phyloP scores from a whole-genome alignment of 1,284 basidiomycete species.

The Hemileia vastatrix region DNA sequence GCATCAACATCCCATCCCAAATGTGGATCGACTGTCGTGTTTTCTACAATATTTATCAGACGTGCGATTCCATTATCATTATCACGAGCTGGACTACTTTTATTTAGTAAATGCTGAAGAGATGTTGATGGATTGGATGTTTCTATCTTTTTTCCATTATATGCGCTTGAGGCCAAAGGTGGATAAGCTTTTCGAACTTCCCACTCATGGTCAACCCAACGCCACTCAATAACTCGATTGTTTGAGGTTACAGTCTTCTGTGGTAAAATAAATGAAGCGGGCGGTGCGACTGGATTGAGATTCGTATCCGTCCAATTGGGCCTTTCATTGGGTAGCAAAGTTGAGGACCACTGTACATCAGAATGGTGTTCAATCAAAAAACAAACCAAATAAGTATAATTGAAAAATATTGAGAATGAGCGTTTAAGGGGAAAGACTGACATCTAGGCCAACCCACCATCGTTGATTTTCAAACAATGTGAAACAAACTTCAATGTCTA shows the following conservation, averaged over 20 bases:
- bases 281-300: constrained; percentile 40
- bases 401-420: neutral
- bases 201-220: constrained; percentile 44
- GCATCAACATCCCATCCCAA: constrained; percentile 35
- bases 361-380: neutral
- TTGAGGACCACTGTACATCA: constrained; percentile 36
- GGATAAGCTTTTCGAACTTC: constrained; percentile 32
- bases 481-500: constrained; percentile 41
- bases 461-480: constrained; percentile 45
- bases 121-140: too few species aligned
- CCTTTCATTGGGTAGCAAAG: constrained; percentile 42
- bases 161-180: too few species aligned
- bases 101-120: neutral
- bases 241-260: constrained; percentile 30
- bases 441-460: constrained; percentile 45
- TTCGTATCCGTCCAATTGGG: constrained; percentile 37
- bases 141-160: too few species aligned
- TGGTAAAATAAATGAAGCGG: constrained; percentile 39
- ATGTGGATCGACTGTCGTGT: neutral
- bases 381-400: neutral
- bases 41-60: too few species aligned
- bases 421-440: neutral
- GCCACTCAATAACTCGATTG: constrained; percentile 36
- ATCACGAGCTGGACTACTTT: neutral
- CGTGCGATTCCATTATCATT: neutral